Base-by-base conservation (phyloP, 306 rosid species). In the Alnus rubra region DNA sequence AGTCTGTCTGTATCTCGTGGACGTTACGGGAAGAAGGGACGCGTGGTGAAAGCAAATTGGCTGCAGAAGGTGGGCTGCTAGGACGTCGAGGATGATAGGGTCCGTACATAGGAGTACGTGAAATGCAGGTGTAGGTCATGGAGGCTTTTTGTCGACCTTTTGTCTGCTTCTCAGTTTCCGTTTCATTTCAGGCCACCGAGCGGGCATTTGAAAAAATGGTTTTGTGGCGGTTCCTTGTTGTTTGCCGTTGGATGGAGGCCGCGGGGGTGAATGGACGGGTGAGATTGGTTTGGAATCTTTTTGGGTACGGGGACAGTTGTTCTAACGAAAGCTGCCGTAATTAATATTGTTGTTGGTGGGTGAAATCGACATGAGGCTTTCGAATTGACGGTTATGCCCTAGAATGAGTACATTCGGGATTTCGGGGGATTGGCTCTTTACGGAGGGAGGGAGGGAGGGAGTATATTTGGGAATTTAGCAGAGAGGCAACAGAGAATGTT, bases 21-120 rank as follows among this genome's bases (percentile, higher is more conserved):
- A 19, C 42, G 79, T 77, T 82, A 42, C 30, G 78, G 47, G 74
- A 14, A 1, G 67, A 13, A 37, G 44, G 75, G 67, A 86, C 88
- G 83, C 80, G 90, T 84, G 90, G 83, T 0, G 35, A 0, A 0
- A 12, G 33, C 37, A 23, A 63, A 73, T 49, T 19, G 31, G 84
- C 83, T 4, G 56, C 52, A n/a, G 51, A 51, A 47, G 9, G 2
- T 0, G 39, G 56, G 50, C 84, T 79, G 86, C 71, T 67, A n/a
- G 28, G 76, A 48, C 48, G 31, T 48, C 82, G 87, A 82, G 81
- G 85, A 58, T 76, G 85, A 79, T 83, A 49, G 82, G 83, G 45
- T 71, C 87, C 84, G 88, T 82, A 82, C 82, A 49, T 54, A 7
- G 15, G 70, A 39, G 49, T n/a, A 56, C 30, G 65, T 54, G 64